These are phyloP conservation scores for Phaffia australis DNA, from an alignment of 768 basidiomycete species.

Conservation along the genomic window DNA sequence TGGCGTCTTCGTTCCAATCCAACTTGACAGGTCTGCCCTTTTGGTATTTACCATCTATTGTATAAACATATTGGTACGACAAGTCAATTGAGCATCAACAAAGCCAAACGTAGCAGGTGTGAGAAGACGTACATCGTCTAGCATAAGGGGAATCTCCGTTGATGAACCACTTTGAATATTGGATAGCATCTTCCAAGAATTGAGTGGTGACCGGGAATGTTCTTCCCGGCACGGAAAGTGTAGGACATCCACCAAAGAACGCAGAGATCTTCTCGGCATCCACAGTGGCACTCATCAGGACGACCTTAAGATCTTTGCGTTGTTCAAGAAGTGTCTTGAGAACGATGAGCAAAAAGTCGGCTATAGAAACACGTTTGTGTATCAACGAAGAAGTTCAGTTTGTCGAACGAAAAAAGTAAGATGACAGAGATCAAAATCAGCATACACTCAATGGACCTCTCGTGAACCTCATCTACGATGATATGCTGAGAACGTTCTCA, in stretches of 20 bases:
- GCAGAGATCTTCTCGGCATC: constrained; percentile 62
- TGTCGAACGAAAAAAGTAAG: neutral
- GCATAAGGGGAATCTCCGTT: constrained; percentile 65
- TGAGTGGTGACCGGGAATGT: constrained; percentile 82
- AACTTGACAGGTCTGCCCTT: constrained; percentile 33
- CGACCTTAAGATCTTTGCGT: constrained; percentile 74
- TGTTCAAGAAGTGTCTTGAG: constrained; percentile 68
- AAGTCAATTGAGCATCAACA: neutral
- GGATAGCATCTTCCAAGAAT: constrained; percentile 72
- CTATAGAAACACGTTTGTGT: neutral
- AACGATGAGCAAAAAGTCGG: constrained; percentile 90
- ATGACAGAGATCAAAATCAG: neutral
- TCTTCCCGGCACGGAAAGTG: constrained; percentile 78
- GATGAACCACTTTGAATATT: constrained; percentile 53
- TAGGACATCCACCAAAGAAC: constrained; percentile 74
- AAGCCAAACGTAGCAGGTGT: neutral
- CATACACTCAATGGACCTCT: constrained; percentile 76
- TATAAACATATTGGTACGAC: neutral
- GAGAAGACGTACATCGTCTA: constrained; percentile 27
- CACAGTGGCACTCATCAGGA: constrained; percentile 93
- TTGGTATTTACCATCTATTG: constrained; percentile 17
- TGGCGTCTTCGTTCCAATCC: constrained; percentile 72
- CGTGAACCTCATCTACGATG: constrained; percentile 94
- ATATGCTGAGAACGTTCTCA: constrained; percentile 53
- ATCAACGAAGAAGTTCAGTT: constrained; percentile 1